Conservation (phyloP, 257 asterid species). For the Solanum chmielewskii region DNA sequence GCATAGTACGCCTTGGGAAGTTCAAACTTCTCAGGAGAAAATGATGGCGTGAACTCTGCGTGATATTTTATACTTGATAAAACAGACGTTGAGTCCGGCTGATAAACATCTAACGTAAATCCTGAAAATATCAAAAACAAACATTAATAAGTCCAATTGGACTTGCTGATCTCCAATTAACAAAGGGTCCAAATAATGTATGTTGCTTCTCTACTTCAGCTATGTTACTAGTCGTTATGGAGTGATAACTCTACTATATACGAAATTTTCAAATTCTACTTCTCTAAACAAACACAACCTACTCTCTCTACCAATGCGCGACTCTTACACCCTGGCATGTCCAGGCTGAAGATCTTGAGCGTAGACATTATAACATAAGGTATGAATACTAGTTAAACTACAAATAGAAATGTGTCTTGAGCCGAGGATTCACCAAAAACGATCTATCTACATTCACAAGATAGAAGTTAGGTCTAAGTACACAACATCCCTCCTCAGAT, state of each 20-base stretch:
- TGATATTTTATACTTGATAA: conserved; percentile 65
- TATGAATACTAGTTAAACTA: neutral
- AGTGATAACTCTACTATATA: neutral
- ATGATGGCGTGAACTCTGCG: conserved; percentile 56
- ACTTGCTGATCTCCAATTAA: neutral
- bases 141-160: neutral
- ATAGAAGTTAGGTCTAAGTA: neutral
- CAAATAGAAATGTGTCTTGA: neutral
- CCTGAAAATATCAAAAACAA: neutral
- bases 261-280: neutral
- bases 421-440: neutral
- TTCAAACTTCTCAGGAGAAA: conserved; percentile 54
- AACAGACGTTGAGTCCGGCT: conserved; percentile 45
- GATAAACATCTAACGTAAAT: conserved; percentile 3
- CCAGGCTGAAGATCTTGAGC: neutral
- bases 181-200: neutral
- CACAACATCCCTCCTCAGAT: neutral
- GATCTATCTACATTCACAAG: neutral
- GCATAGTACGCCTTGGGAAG: conserved; percentile 67
- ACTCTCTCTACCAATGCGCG: neutral
- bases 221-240: neutral
- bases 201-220: neutral
- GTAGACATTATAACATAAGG: neutral
- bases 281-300: neutral
- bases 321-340: neutral